phyloP scores from a whole-genome alignment of 257 asterid species.

The Solanum piurae region DNA sequence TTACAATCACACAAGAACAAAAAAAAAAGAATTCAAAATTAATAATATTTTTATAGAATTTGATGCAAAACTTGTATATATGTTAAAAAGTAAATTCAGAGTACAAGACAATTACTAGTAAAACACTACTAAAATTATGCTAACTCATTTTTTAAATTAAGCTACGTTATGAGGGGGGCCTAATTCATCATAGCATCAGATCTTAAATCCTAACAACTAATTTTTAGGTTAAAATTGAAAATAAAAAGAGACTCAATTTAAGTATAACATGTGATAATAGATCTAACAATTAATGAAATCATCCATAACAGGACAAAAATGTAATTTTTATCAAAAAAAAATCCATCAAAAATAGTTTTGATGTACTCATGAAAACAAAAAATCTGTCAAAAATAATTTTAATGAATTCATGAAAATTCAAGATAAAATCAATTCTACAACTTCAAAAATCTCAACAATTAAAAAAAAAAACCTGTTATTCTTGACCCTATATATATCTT shows the following conservation, averaged over 20 bases:
- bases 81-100: no score
- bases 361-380: no score
- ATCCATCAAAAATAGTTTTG: no score
- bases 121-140: no score
- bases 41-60: no score
- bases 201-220: neutral
- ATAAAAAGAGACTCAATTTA: neutral
- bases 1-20: no score
- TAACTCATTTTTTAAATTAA: neutral
- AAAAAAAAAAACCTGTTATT: neutral
- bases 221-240: neutral
- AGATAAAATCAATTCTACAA: neutral
- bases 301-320: neutral
- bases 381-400: no score
- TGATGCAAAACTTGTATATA: no score
- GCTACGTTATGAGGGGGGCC: neutral
- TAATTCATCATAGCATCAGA: neutral
- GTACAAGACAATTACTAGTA: neutral
- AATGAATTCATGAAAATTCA: neutral
- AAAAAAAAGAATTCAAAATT: no score
- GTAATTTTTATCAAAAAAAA: neutral
- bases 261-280: neutral
- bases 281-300: neutral
- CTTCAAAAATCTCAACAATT: neutral
- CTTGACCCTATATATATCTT: constrained; percentile 37